Evolutionary conservation across 805 yeast genomes (phyloP), one percentile per base, ranked within the genome.

Genomic region (Candida loeiensis): DNA sequence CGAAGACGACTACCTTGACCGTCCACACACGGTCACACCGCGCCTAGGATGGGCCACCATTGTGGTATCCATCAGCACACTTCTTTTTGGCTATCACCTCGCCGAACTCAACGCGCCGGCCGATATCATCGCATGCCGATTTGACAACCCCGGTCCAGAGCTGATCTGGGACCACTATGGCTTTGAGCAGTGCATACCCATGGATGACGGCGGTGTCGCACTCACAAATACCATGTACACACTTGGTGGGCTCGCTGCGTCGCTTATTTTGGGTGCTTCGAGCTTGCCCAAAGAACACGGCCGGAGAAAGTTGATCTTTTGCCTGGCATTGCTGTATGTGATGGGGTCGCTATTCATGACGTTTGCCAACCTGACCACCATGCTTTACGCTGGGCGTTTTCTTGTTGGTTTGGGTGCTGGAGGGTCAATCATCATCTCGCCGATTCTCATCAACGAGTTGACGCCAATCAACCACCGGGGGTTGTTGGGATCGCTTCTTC

Each of bases 391-490:
- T 1, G 73, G 73, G 1, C 53, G 73, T 16, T 52, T 67, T 19
- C 31, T 64, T 3, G 52, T 50, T 28, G 74, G 73, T 2, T 15
- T 67, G 13, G 72, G 62, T 3, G 68, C 71, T 3, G 74, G 73
- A 3, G 50, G 63, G 6, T 54, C 66, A 3, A 55, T 66, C 41
- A 65, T 66, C n/a, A 60, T 66, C 27, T 58, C 72, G 11, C 73
- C 73, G 4, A 59, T 69, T 31, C 50, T 66, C 36, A 55, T 69
- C 37, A 67, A 61, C 44, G 73, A 69, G 43, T 40, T 68, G 13
- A 55, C 73, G 1, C 72, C 73, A 1, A 46, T 56, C 9, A 63
- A 61, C 44, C 69, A 66, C 39, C 48, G 71, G 15, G 74, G 74
- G n/a, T 51, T 66, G 12, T 45, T 69, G 46, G 74, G 74, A 1